Percentiles rank a stretch among this genome's conserved stretches.
Evolutionary conservation across 305 asterid genomes (phyloP).

Genomic region (Solanum hybrid): DNA sequence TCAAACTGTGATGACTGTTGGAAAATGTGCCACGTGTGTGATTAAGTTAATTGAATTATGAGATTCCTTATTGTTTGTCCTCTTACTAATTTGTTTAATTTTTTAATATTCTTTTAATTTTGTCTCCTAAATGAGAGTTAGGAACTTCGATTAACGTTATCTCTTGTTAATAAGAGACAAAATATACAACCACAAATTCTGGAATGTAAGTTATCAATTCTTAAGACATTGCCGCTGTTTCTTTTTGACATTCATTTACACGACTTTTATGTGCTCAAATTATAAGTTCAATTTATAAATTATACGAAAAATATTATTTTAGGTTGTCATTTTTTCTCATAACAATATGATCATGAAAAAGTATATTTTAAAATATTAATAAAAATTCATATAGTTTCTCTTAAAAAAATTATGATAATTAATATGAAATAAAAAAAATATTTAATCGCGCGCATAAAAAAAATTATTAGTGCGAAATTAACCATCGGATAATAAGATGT

Average conservation of each 20-base stretch:
- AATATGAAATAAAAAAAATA: too few relatives aligned
- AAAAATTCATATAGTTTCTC: background rate
- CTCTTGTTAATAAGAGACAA: background rate
- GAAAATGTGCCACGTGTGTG: constrained; percentile 10
- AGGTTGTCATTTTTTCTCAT: background rate
- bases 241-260: background rate
- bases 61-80: background rate
- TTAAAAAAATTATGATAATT: too few relatives aligned
- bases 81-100: background rate
- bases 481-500: background rate
- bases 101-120: background rate
- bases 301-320: background rate
- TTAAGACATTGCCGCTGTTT: background rate
- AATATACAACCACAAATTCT: background rate
- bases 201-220: background rate
- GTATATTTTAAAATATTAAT: background rate
- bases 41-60: constrained; percentile 2
- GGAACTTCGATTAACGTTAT: background rate
- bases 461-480: too few relatives aligned
- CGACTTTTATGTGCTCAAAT: background rate
- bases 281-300: background rate
- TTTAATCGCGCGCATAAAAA: too few relatives aligned
- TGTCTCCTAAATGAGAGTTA: constrained; percentile 9
- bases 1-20: background rate
- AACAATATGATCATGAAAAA: background rate